phyloP scores from a whole-genome alignment of 345 rosid genomes.

The Nephelium lappaceum region DNA sequence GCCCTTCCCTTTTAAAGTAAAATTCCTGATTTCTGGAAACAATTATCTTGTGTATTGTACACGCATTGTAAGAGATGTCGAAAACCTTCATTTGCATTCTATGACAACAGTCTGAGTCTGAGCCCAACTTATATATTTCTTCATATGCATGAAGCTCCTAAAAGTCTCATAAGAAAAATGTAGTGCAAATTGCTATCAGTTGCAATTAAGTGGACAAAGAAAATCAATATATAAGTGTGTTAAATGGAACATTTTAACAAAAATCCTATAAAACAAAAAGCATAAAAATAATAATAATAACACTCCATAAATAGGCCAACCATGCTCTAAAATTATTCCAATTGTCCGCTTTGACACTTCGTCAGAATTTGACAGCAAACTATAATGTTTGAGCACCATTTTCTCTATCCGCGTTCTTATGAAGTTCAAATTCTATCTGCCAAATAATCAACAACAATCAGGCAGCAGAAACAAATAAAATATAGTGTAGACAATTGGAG shows the following conservation, averaged over 20 bases:
- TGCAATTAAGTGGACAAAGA: not conserved
- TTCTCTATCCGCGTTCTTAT: slow-evolving; percentile 36
- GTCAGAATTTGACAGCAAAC: slow-evolving; percentile 53
- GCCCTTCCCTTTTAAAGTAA: slow-evolving; percentile 64
- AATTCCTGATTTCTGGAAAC: slow-evolving; percentile 54
- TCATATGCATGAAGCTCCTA: slow-evolving; percentile 85
- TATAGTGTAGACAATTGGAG: slow-evolving; percentile 6
- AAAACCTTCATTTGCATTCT: slow-evolving; percentile 54
- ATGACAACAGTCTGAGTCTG: slow-evolving; percentile 48
- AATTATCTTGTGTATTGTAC: slow-evolving; percentile 36
- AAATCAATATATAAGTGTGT: not conserved
- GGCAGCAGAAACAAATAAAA: slow-evolving; percentile 28
- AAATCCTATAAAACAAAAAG: slow-evolving; percentile 1
- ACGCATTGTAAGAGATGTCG: slow-evolving; percentile 54
- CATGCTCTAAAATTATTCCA: slow-evolving; percentile 80
- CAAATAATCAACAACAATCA: slow-evolving; percentile 34
- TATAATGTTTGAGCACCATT: slow-evolving; percentile 46
- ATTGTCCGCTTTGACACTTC: slow-evolving; percentile 43
- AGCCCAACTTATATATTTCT: slow-evolving; percentile 43
- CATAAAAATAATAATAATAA: not conserved
- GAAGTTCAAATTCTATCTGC: slow-evolving; percentile 42
- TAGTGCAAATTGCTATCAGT: not conserved
- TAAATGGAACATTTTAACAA: slow-evolving; percentile 9
- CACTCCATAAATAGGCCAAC: slow-evolving; percentile 34
- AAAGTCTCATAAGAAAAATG: slow-evolving; percentile 22